Evolutionary conservation across 768 basidiomycete species (phyloP).

Genomic region (Mycena crocata): DNA sequence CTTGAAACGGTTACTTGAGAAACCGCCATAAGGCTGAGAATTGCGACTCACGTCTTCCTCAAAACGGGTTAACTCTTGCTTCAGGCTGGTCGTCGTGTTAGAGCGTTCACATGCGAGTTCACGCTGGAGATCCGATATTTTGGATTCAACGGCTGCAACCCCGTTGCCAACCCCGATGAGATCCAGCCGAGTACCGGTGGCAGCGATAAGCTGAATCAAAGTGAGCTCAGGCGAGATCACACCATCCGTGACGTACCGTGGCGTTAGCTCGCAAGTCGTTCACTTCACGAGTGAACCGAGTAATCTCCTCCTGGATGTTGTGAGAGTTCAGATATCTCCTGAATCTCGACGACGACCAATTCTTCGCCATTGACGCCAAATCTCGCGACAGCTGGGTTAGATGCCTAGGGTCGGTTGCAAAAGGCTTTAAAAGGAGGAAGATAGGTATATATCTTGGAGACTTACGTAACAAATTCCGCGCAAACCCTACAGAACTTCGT

Average conservation of each 20-base stretch:
- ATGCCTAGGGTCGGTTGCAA: neutral
- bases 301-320: neutral
- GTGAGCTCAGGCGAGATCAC: neutral
- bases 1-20: neutral
- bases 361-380: neutral
- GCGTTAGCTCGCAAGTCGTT: constrained; percentile 6
- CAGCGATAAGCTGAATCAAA: constrained; percentile 2
- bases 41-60: neutral
- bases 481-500: neutral
- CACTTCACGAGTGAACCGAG: neutral
- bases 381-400: neutral
- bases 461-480: neutral
- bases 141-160: neutral
- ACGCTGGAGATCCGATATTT: neutral
- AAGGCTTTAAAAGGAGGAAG: neutral
- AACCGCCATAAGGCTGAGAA: neutral
- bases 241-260: neutral
- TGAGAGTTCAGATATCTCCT: constrained; percentile 10
- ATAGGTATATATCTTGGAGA: neutral
- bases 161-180: neutral
- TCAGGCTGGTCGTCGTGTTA: neutral
- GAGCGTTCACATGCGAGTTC: neutral
- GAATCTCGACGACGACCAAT: constrained; percentile 14
- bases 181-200: constrained; percentile 5
- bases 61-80: neutral